Conservation (phyloP, 2,329 filamentous ascomycete genomes). For the Epichloe brachyelytri region DNA sequence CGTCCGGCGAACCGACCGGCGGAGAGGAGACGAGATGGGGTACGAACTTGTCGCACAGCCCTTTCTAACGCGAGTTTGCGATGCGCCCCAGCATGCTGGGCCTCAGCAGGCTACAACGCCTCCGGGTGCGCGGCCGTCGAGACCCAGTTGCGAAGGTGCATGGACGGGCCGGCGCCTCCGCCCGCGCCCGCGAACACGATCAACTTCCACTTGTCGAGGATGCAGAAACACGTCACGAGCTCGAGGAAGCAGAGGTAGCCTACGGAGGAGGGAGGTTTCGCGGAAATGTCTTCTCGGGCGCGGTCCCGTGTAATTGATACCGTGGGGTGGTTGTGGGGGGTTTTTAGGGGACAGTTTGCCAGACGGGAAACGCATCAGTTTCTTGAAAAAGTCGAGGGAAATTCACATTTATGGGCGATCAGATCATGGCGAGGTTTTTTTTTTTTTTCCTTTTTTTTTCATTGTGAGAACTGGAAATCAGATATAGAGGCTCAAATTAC, state of each 20-base stretch:
- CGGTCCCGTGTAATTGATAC: too few species aligned
- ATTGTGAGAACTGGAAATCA: background rate
- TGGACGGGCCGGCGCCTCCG: slow-evolving; percentile 59
- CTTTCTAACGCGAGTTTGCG: background rate
- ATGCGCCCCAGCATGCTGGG: slow-evolving; percentile 58
- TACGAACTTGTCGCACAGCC: too few species aligned
- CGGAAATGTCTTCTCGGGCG: too few species aligned
- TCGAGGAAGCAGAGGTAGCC: slow-evolving; percentile 21
- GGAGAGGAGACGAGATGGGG: too few species aligned
- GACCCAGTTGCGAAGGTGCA: slow-evolving; percentile 50
- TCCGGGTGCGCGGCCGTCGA: slow-evolving; percentile 46
- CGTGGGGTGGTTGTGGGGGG: too few species aligned
- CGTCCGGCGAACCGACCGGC: too few species aligned
- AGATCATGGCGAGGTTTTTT: background rate
- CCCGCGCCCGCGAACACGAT: slow-evolving; percentile 55
- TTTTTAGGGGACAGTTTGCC: too few species aligned
- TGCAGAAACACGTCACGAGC: slow-evolving; percentile 53
- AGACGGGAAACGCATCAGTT: too few species aligned
- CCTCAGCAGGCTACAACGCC: slow-evolving; percentile 58
- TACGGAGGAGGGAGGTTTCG: too few species aligned
- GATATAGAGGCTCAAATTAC: too few species aligned
- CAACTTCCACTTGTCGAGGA: slow-evolving; percentile 84
- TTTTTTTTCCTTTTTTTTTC: background rate
- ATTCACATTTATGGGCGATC: background rate
- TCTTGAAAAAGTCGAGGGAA: too few species aligned